A percentile compares a stretch with the other conserved stretches of the same genome.
Conservation (phyloP, 1,284 basidiomycete species). For the Tremellales sp. region DNA sequence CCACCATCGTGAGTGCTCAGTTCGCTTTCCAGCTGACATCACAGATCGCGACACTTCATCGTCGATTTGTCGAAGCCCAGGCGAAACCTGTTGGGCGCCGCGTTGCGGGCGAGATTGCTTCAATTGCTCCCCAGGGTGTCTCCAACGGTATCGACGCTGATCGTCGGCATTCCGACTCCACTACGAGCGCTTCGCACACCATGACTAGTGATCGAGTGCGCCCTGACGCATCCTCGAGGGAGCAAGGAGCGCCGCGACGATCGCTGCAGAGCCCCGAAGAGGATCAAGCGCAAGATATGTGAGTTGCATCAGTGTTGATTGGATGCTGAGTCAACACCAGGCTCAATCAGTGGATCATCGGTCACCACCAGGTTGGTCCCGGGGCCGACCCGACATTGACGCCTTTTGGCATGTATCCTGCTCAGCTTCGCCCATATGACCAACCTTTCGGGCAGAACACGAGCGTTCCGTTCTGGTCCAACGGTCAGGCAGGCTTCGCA, state of each 20-base stretch:
- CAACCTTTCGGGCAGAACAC: background rate
- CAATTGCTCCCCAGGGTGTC: too few species aligned
- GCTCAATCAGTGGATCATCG: slow-evolving; percentile 32
- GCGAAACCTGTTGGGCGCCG: slow-evolving; percentile 9
- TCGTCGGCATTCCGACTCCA: too few species aligned
- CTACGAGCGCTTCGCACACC: too few species aligned
- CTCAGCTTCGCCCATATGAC: background rate
- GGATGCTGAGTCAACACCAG: slow-evolving; percentile 4
- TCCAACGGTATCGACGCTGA: too few species aligned
- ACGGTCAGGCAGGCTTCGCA: too few species aligned
- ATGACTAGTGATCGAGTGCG: too few species aligned
- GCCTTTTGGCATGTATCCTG: background rate
- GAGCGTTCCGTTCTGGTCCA: too few species aligned
- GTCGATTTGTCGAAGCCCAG: slow-evolving; percentile 31
- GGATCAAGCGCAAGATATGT: slow-evolving; percentile 31
- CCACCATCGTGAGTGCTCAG: slow-evolving; percentile 34
- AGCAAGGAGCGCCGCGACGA: slow-evolving; percentile 9
- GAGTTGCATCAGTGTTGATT: slow-evolving; percentile 1
- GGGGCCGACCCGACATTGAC: slow-evolving; percentile 16
- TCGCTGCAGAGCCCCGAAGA: slow-evolving; percentile 22
- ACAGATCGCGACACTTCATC: slow-evolving; percentile 39
- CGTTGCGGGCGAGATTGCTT: slow-evolving; percentile 1
- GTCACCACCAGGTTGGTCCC: slow-evolving; percentile 26
- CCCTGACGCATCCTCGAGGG: slow-evolving; percentile 4
- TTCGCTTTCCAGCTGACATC: background rate